Evolutionary conservation across 768 basidiomycete genomes (phyloP), one percentile per base, ranked within the genome.

Genomic region (Boletus reticulatus): DNA sequence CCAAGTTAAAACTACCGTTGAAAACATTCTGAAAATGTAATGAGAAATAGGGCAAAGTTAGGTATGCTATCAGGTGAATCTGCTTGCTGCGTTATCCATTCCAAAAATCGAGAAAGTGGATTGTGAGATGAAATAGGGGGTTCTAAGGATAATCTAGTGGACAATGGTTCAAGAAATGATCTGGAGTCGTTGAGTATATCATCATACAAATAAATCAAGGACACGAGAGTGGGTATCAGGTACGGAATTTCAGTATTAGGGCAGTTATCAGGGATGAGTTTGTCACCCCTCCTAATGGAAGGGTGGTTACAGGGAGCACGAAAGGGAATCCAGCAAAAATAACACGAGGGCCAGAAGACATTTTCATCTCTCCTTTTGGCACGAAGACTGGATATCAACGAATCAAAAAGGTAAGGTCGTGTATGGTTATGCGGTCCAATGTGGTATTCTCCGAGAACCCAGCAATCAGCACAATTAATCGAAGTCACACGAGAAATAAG

Each of bases 291-390:
- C 3, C 4, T n/a, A 22, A 37, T 44, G 7, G 20, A 6, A 5
- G 34, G 43, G 16, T 52, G 50, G 11, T 9, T 27, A 16, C 50
- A 52, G 0, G 42, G 50, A 0, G 22, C 10, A n/a, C 9, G 24
- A 44, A 52, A 52, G 2, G 50, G 50, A 4, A 52, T 19, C 50
- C 50, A 52, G n/a, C 50, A 52, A 6, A 27, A 24, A 22, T 52
- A 44, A 10, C 43, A 52, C 0, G 34, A 44, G 1, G 43, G 43
- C 50, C 43, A 52, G 29, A 36, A 44, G 6, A 22, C 10, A 4
- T 52, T 19, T 3, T 45, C 13, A 0, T 17, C 12, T n/a, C 43
- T 29, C 3, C 14, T 10, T 7, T 29, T 44, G 1, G 34, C 17
- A 7, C 10, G 36, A 2, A 52, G 24, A 7, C n/a, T 11, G 0